Evolutionary conservation across 371 early-diverging fungal genomes (phyloP).

Genomic region (Mucor plumbeus): DNA sequence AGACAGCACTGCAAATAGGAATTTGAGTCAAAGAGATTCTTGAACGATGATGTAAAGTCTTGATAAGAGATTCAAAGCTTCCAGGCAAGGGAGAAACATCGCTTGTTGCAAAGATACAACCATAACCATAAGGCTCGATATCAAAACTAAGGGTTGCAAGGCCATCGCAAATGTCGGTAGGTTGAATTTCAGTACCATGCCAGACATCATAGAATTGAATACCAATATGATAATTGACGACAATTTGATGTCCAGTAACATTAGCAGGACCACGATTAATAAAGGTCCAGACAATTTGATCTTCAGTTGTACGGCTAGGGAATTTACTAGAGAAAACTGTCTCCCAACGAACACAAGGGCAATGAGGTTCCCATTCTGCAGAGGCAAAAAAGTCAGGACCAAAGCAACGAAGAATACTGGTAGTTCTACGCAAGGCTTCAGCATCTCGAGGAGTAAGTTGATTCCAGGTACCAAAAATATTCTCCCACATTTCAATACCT

Average conservation of each 20-base stretch:
- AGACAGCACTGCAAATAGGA: slow-evolving; percentile 25
- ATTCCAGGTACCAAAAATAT: slow-evolving; percentile 40
- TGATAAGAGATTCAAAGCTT: slow-evolving; percentile 24
- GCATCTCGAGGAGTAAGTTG: slow-evolving; percentile 35
- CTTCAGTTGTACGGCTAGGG: slow-evolving; percentile 13
- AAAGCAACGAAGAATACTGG: slow-evolving; percentile 33
- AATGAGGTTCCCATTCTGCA: slow-evolving; percentile 39
- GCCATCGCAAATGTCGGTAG: slow-evolving; percentile 36
- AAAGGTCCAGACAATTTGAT: slow-evolving; percentile 35
- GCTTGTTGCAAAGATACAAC: slow-evolving; percentile 38
- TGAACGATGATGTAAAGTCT: slow-evolving; percentile 17
- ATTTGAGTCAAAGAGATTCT: slow-evolving; percentile 18
- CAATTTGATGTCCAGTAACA: slow-evolving; percentile 39
- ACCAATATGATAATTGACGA: slow-evolving; percentile 39
- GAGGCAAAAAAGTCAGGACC: slow-evolving; percentile 35
- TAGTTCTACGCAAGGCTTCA: slow-evolving; percentile 31
- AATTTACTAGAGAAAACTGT: slow-evolving; percentile 35
- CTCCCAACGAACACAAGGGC: slow-evolving; percentile 35
- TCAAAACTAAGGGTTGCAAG: slow-evolving; percentile 42
- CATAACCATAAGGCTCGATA: slow-evolving; percentile 39
- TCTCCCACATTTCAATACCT: slow-evolving; percentile 40
- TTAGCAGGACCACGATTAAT: slow-evolving; percentile 31
- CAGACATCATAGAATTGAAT: slow-evolving; percentile 40
- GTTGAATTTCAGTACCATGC: slow-evolving; percentile 32
- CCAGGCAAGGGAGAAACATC: slow-evolving; percentile 25